These are phyloP conservation scores for Cyphellophora europaea DNA, from an alignment of 2,329 filamentous ascomycete species.

Conservation along the genomic window DNA sequence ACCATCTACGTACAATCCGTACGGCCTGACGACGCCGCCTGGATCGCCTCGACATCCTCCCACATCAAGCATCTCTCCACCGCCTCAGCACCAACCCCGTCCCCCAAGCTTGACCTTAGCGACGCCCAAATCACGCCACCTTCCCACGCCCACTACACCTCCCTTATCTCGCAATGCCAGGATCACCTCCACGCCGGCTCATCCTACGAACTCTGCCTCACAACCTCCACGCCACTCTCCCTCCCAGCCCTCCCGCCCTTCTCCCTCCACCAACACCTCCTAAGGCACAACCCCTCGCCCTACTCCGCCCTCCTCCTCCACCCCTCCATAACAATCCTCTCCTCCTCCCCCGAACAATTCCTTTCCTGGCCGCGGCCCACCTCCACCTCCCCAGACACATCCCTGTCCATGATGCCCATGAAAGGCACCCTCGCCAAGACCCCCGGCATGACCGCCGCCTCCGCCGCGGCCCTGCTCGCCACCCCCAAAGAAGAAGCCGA, in stretches of 20 bases:
- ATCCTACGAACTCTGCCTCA: slow-evolving; percentile 80
- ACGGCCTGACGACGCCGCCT: slow-evolving; percentile 30
- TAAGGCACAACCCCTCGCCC: slow-evolving; percentile 65
- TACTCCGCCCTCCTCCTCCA: slow-evolving; percentile 77
- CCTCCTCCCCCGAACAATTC: slow-evolving; percentile 84
- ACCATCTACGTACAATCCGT: slow-evolving; percentile 60
- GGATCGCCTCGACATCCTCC: slow-evolving; percentile 35
- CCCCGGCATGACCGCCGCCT: slow-evolving; percentile 55
- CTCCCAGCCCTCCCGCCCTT: slow-evolving; percentile 20
- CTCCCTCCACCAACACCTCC: slow-evolving; percentile 61
- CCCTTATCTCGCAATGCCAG: slow-evolving; percentile 60
- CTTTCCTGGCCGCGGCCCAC: slow-evolving; percentile 53
- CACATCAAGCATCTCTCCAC: slow-evolving; percentile 5
- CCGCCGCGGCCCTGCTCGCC: slow-evolving; percentile 64
- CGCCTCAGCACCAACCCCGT: neutral
- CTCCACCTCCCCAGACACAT: slow-evolving; percentile 33
- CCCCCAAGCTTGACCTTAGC: slow-evolving; percentile 4
- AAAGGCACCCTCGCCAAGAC: slow-evolving; percentile 90
- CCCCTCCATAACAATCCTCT: slow-evolving; percentile 60
- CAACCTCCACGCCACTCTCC: slow-evolving; percentile 33
- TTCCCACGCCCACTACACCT: slow-evolving; percentile 47
- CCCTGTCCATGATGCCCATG: slow-evolving; percentile 69
- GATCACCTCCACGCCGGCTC: slow-evolving; percentile 64
- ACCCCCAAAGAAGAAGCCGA: slow-evolving; percentile 87
- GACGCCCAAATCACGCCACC: slow-evolving; percentile 25